Evolutionary conservation across 2,329 filamentous ascomycete genomes (phyloP), one percentile per base, ranked within the genome.

Genomic region (Fusarium sarcochroum): DNA sequence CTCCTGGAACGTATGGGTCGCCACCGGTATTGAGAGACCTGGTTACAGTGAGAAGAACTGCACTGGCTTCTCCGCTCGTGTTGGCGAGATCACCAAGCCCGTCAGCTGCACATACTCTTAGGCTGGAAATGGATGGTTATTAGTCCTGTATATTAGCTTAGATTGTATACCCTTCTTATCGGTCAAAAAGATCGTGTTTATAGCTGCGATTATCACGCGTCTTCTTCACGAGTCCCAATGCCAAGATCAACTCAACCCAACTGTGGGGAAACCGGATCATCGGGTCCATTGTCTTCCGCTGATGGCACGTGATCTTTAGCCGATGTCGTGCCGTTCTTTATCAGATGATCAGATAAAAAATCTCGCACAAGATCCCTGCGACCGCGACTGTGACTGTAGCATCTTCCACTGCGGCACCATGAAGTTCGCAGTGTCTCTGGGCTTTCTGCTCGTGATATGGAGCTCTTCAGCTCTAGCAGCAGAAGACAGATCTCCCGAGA

Each of bases 1-100:
- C 7, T 74, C 82, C 15, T 87, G 80, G 80, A 70, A 57, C 41
- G 49, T 84, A 57, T 82, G 80, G 80, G 59, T 81, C 6, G 41
- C 56, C 3, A 52, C 72, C 2, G 81, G 78, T 3, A 35, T 73
- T 30, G 9, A 42, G 4, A 67, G 75, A 44, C 83, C 83, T 37
- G 82, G 65, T 5, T 74, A 77, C 13, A 77, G 7, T 2, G 53
- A 78, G 63, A n/a, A 72, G 45, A 76, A 70, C 37, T 85, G 83
- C 72, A 46, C 80, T 17, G 73, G 76, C 10, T 64, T 85, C 46
- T 55, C 60, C 2, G 75, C 76, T 7, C 77, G 78, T 9, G 75
- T 77, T 1, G 40, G 76, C 7, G 63, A 74, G 53, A 34, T 50
- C 13, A 34, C 62, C 1, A 50, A 77, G 1, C 76, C 82, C n/a